Base-by-base conservation (phyloP, 257 asterid genomes). In the Solanum appendiculatum region DNA sequence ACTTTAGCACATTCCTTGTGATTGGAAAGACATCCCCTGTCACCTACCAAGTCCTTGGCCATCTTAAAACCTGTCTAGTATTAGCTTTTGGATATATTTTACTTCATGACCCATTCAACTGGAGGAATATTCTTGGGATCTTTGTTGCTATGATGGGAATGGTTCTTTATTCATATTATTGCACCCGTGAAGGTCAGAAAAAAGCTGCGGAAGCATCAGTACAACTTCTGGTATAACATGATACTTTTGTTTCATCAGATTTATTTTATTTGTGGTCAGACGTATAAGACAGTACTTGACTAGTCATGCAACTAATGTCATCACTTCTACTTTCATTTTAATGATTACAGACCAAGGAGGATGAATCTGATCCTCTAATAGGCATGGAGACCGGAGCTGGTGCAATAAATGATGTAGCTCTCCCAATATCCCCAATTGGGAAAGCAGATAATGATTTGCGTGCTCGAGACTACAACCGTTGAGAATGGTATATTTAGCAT, bases 1-100 rank as follows among this genome's bases (percentile, higher is more conserved):
- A 93, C 90, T 94, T 95, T 88, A 93, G 98, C 92, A 93, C 96
- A 78, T 95, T 95, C 90, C 92, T 92, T 82, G 96, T 93, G 82
- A 95, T 93, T 86, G 98, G 98, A 88, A 94, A 90, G 93, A 92
- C 96, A 44, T 95, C 94, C 70, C 97, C 97, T 1, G 97, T 95
- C 87, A 93, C 98, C 82, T 93, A 93, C 89, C 97, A 93, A 91
- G 98, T 94, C 82, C 96, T 93, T 84, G 96, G 95, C 88, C 97
- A 93, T 93, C 92, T 95, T 74, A 94, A 94, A 90, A 94, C 97
- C 78, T 95, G 97, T 87, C 90, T 95, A 63, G 96, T 92, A 39
- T 89, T 94, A 58, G 93, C 92, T 15, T 94, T 93, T 88, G 97
- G 97, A 21, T 95, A 90, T 89, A 86, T 86, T 83, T 87, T 93